These are phyloP conservation scores for Begonia peltatifolia DNA, from an alignment of 306 rosid species.

Conservation along the genomic window DNA sequence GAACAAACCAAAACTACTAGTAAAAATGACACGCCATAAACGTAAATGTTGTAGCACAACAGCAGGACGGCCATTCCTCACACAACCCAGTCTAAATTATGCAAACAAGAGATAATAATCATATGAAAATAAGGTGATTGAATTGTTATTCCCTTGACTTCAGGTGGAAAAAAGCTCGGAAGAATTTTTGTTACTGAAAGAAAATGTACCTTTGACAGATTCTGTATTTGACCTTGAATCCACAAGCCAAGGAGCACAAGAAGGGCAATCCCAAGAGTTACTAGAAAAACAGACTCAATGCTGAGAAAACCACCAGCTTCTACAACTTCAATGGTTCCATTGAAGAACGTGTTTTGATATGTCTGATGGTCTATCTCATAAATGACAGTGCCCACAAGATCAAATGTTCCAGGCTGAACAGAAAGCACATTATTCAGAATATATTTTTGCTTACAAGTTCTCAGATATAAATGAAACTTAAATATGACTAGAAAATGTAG, in stretches of 20 bases:
- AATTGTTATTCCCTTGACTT: not conserved
- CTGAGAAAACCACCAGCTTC: slow-evolving; percentile 66
- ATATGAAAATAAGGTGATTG: too few relatives aligned
- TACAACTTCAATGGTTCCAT: slow-evolving; percentile 83
- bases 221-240: slow-evolving; percentile 77
- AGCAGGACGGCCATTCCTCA: too few relatives aligned
- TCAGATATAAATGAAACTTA: not conserved
- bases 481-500: too few relatives aligned
- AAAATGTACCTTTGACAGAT: slow-evolving; percentile 66
- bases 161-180: not conserved
- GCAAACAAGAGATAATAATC: too few relatives aligned
- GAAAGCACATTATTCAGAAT: slow-evolving; percentile 4
- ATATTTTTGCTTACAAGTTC: not conserved
- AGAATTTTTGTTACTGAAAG: not conserved
- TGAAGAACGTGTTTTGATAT: slow-evolving; percentile 70
- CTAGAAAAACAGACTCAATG: slow-evolving; percentile 80
- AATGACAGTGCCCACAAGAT: slow-evolving; percentile 67
- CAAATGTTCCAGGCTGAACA: slow-evolving; percentile 78
- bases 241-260: slow-evolving; percentile 61
- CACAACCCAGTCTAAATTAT: too few relatives aligned
- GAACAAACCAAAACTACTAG: too few relatives aligned
- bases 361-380: slow-evolving; percentile 83
- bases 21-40: too few relatives aligned
- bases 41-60: too few relatives aligned
- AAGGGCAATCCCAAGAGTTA: slow-evolving; percentile 74